A percentile compares a stretch with the other conserved stretches of the same genome.
phyloP scores from a whole-genome alignment of 2,329 filamentous ascomycete species.

The Calonectria pseudoturangicola region DNA sequence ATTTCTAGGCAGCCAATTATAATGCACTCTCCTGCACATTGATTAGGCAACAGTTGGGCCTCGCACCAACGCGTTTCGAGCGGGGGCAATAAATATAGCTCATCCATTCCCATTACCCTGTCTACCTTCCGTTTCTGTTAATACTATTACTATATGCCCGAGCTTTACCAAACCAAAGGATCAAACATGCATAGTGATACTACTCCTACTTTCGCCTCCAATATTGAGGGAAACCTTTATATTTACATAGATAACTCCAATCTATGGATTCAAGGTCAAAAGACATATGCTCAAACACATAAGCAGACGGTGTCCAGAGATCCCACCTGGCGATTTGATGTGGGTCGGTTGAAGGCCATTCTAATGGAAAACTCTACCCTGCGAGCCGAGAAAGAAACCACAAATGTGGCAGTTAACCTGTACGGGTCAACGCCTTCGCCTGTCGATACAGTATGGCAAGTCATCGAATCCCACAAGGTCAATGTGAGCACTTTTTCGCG shows the following conservation, averaged over 20 bases:
- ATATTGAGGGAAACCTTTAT: neutral
- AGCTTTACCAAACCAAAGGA: neutral
- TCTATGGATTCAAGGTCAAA: constrained; percentile 26
- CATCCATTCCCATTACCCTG: neutral
- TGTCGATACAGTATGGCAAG: constrained; percentile 15
- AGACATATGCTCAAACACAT: constrained; percentile 13
- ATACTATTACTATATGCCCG: neutral
- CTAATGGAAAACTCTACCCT: constrained; percentile 10
- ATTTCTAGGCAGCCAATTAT: neutral
- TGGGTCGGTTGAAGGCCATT: constrained; percentile 3
- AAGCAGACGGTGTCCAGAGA: constrained; percentile 14
- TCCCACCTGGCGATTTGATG: constrained; percentile 33
- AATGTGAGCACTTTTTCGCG: constrained; percentile 24
- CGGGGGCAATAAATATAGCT: constrained; percentile 14
- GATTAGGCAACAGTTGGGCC: neutral
- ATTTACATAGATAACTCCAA: constrained; percentile 33
- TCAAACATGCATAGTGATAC: constrained; percentile 2
- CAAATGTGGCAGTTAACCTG: constrained; percentile 13
- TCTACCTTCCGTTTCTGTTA: neutral
- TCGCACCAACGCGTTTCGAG: neutral
- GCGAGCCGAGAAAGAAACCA: constrained; percentile 2
- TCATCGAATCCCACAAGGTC: constrained; percentile 24
- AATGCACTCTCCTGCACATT: too few species aligned
- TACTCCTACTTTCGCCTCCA: neutral
- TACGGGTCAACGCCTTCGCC: constrained; percentile 14